These are phyloP conservation scores for Alternaria arbusti DNA, from an alignment of 2,329 filamentous ascomycete species.

Conservation along the genomic window DNA sequence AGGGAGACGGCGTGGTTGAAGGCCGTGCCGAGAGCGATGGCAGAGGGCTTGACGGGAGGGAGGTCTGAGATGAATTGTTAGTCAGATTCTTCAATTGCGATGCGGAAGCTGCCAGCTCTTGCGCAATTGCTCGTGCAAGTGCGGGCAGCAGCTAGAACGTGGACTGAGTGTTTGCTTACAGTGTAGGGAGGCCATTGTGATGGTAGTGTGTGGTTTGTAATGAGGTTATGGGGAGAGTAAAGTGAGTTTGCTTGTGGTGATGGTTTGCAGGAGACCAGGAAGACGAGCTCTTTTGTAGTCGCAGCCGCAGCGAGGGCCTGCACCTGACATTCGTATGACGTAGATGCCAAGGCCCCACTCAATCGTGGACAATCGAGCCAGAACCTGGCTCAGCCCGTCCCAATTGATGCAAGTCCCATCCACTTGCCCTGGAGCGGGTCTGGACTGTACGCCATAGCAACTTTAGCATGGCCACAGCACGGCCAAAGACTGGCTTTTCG, in stretches of 20 bases:
- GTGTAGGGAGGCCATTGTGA: slow-evolving; percentile 65
- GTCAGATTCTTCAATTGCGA: slow-evolving; percentile 11
- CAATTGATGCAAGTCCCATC: slow-evolving; percentile 18
- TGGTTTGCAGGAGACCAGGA: slow-evolving; percentile 30
- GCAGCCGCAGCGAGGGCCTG: slow-evolving; percentile 23
- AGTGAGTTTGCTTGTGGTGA: slow-evolving; percentile 20
- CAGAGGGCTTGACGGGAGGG: slow-evolving; percentile 92
- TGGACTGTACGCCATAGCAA: slow-evolving; percentile 19
- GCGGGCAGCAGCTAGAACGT: not conserved
- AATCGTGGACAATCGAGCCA: slow-evolving; percentile 12
- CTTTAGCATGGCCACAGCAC: slow-evolving; percentile 13
- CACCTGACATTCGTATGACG: slow-evolving; percentile 43
- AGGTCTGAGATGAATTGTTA: slow-evolving; percentile 59
- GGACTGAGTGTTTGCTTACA: slow-evolving; percentile 54
- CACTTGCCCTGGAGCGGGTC: slow-evolving; percentile 19
- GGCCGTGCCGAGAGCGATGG: slow-evolving; percentile 92
- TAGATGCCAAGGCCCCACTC: slow-evolving; percentile 24
- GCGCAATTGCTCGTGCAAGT: slow-evolving; percentile 16
- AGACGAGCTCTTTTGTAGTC: slow-evolving; percentile 43
- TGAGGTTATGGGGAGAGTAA: slow-evolving; percentile 17
- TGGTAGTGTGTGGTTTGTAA: slow-evolving; percentile 24
- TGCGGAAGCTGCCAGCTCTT: slow-evolving; percentile 10
- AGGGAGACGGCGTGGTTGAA: slow-evolving; percentile 94
- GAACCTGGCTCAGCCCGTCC: slow-evolving; percentile 29
- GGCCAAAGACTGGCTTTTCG: slow-evolving; percentile 5